A percentile compares a stretch with the other conserved stretches of the same genome.
Evolutionary conservation across 2,329 filamentous ascomycete species (phyloP).

Genomic region (Exophiala oligosperma): DNA sequence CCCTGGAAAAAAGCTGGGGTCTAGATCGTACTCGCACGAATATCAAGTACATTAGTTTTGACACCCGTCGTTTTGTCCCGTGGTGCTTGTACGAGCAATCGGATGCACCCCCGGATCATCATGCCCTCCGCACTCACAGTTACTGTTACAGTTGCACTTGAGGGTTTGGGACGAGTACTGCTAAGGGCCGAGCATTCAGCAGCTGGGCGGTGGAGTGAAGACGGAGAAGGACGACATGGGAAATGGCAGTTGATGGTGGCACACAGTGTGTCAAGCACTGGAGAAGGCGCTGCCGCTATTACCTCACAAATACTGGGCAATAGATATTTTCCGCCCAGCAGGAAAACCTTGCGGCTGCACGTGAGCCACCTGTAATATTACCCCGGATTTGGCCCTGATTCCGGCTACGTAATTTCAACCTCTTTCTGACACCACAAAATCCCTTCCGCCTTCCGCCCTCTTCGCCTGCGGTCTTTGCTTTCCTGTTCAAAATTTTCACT

Average conservation of each 20-base stretch:
- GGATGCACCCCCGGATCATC: too few species aligned
- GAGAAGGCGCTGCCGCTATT: background rate
- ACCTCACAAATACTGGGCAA: too few species aligned
- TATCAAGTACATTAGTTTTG: too few species aligned
- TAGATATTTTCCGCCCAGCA: background rate
- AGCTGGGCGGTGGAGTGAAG: conserved; percentile 3
- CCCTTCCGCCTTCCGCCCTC: background rate
- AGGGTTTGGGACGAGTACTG: background rate
- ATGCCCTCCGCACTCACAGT: too few species aligned
- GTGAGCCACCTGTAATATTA: conserved; percentile 7
- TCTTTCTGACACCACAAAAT: conserved; percentile 18
- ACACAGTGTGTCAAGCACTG: background rate
- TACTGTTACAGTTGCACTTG: background rate
- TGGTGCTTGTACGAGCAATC: too few species aligned
- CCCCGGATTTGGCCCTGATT: conserved; percentile 9
- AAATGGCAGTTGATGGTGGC: background rate
- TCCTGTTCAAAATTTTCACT: background rate
- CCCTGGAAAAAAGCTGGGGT: background rate
- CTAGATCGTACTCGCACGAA: too few species aligned
- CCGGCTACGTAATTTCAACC: conserved; percentile 21
- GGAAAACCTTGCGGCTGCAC: conserved; percentile 15
- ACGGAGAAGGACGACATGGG: conserved; percentile 8
- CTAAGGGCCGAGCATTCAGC: background rate
- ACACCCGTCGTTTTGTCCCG: background rate
- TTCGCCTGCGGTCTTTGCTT: conserved; percentile 1